Evolutionary conservation across 352 stramenopile genomes (phyloP), one percentile per base, ranked within the genome.

Genomic region (Phytopythium oedochilum): DNA sequence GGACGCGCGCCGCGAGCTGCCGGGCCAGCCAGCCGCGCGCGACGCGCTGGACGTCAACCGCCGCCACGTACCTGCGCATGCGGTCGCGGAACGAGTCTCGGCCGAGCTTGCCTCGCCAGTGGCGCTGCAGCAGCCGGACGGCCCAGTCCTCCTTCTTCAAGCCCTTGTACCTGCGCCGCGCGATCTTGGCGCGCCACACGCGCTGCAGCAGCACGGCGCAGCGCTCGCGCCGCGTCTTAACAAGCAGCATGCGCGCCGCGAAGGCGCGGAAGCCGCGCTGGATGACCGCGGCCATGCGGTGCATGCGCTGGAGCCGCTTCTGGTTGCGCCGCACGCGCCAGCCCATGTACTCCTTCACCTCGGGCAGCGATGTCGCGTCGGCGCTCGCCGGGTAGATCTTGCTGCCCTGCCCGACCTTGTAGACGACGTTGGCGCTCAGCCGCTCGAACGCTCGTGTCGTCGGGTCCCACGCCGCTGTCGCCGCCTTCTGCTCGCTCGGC

Each of bases 321-420:
- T 94, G 82, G 61, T 98, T 98, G 23, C 94, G 76, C 63, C 94
- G 88, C 26, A 98, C 80, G 45, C 96, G 78, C 94, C 96, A 98
- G 11, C 71, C 72, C 96, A 98, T 98, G 82, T 98, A 98, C 66
- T 98, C 96, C 39, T 93, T 92, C 25, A 97, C 86, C 62, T 97
- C 86, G 22, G 82, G 78, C n/a, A 88, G 50, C 55, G 2, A 47
- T 31, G 8, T 34, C 57, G 39, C 12, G 4, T 7, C 11, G 4
- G 9, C 11, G 22, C 46, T 50, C 8, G 83, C 63, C 0, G 87
- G 86, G 63, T 97, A 96, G 43, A 96, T 95, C 59, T 89, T 89
- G 55, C 79, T 94, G 25, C 85, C 81, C 14, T 83, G 71, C 18
- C 86, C 88, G 25, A 86, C 68, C 48, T 86, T 83, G 64, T 96